A percentile compares a stretch with the other conserved stretches of the same genome.
Conservation (phyloP, 768 basidiomycete species). For the Tephrocybe sp. region DNA sequence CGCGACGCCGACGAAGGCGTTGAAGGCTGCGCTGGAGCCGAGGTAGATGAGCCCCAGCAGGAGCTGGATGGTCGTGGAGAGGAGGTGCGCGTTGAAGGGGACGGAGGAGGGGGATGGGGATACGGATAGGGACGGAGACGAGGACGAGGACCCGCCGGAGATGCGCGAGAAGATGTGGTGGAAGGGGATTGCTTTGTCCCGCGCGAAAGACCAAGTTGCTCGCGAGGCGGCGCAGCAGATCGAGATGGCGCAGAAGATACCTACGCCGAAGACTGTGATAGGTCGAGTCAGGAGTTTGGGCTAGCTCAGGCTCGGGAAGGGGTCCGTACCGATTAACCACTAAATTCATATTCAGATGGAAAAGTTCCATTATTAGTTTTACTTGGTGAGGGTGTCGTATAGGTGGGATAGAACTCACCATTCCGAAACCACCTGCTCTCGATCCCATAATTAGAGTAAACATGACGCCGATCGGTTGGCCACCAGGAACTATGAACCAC, state of each 20-base stretch:
- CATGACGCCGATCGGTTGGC: constrained; percentile 63
- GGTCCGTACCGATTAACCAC: constrained; percentile 43
- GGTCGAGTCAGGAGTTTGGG: too few relatives aligned
- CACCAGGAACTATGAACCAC: constrained; percentile 49
- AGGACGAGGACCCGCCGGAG: constrained; percentile 26
- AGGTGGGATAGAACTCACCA: constrained; percentile 31
- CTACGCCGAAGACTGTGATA: constrained; percentile 48
- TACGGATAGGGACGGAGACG: too few relatives aligned
- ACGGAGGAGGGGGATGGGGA: constrained; percentile 32
- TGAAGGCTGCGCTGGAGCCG: constrained; percentile 61
- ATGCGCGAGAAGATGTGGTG: constrained; percentile 46
- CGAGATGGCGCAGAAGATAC: constrained; percentile 63
- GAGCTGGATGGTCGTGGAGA: constrained; percentile 56
- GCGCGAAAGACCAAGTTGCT: constrained; percentile 69
- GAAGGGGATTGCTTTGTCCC: constrained; percentile 63
- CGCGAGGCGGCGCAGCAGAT: constrained; percentile 66
- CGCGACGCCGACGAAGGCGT: constrained; percentile 64
- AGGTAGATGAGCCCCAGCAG: constrained; percentile 63
- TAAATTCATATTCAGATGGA: constrained; percentile 6
- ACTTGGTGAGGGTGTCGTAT: neutral
- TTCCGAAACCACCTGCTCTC: constrained; percentile 57
- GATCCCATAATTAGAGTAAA: constrained; percentile 64
- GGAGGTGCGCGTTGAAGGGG: constrained; percentile 57
- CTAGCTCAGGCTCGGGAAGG: too few relatives aligned
- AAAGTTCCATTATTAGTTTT: too few relatives aligned